Evolutionary conservation across 352 stramenopile genomes (phyloP).

Genomic region (Phytophthora sansomeana): DNA sequence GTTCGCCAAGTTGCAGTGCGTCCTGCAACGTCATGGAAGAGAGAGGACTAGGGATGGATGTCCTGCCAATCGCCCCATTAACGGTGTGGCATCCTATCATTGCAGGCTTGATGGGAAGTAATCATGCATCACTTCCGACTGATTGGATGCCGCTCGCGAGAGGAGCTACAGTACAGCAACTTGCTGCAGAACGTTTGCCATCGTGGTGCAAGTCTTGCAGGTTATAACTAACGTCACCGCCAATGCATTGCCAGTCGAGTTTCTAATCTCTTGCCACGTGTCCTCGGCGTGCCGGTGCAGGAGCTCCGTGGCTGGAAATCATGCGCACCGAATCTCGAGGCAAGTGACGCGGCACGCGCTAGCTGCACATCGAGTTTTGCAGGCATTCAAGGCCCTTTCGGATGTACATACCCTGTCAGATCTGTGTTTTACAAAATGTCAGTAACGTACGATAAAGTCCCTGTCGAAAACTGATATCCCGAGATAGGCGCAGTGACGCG

Average conservation of each 20-base stretch:
- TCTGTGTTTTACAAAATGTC: no score
- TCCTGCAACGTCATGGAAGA: conserved; percentile 11
- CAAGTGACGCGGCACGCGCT: conserved; percentile 14
- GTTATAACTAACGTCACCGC: not conserved
- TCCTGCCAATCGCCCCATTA: conserved; percentile 3
- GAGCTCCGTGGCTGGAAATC: conserved; percentile 16
- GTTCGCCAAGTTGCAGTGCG: not conserved
- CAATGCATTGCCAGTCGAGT: not conserved
- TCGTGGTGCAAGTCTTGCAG: conserved; percentile 1
- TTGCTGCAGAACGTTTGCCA: no score
- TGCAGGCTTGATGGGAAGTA: conserved; percentile 9
- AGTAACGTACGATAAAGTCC: no score
- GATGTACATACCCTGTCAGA: conserved; percentile 3
- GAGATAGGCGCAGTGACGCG: not conserved
- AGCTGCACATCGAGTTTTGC: conserved; percentile 1
- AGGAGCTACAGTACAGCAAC: not conserved
- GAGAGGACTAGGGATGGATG: conserved; percentile 6
- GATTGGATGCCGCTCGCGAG: conserved; percentile 29
- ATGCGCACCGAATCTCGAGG: conserved; percentile 20
- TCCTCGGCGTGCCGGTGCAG: conserved; percentile 16
- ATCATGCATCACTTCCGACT: conserved; percentile 28
- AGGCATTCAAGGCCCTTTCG: conserved; percentile 12
- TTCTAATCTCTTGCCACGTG: conserved; percentile 20
- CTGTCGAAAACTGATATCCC: not conserved
- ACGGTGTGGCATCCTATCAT: conserved; percentile 30